Base-by-base conservation (phyloP, 805 yeast species). In the Sungouiella thailandica region DNA sequence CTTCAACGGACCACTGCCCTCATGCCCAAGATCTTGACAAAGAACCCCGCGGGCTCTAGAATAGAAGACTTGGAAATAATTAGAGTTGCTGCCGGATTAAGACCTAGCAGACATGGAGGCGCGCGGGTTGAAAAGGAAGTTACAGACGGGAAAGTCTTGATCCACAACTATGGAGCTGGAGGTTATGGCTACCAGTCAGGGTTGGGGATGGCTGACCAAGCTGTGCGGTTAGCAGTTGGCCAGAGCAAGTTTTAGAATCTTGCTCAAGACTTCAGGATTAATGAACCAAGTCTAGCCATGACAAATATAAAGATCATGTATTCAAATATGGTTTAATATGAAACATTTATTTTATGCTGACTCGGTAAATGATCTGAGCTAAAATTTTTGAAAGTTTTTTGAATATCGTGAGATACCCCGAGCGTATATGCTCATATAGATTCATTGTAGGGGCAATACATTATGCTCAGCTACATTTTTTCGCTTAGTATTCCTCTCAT, bases 41-140 rank as follows among this genome's bases (percentile, higher is more conserved):
- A 46, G 3, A 57, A 59, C 31, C 58, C 62, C 2, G 12, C 31
- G 42, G 55, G 74, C 47, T 15, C 41, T 34, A 17, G 61, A 51
- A 15, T 53, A 64, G 46, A 43, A 8, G 65, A 62, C 36, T 56
- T 63, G 29, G 82, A 79, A 43, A 67, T 85, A 17, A 32, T 82
- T 8, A 69, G 84, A 34, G 79, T 75, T 25, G 83, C 74, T 1
- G 79, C 88, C 5, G 95, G 94, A 0, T 63, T 83, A 28, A 70
- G 95, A 43, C 95, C 95, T 5, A 67, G 80, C 24, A 70, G 94
- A 50, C 68, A 73, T 25, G 93, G 89, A 10, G 94, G 94, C 4
- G 78, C 74, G 5, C 65, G 94, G 33, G 73, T 85, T 27, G 93
- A 82, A 50, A 53, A 57, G 27, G 39, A 35, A 4, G 23, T 47